phyloP scores from a whole-genome alignment of 768 basidiomycete genomes.

The Fibroporia radiculosa region DNA sequence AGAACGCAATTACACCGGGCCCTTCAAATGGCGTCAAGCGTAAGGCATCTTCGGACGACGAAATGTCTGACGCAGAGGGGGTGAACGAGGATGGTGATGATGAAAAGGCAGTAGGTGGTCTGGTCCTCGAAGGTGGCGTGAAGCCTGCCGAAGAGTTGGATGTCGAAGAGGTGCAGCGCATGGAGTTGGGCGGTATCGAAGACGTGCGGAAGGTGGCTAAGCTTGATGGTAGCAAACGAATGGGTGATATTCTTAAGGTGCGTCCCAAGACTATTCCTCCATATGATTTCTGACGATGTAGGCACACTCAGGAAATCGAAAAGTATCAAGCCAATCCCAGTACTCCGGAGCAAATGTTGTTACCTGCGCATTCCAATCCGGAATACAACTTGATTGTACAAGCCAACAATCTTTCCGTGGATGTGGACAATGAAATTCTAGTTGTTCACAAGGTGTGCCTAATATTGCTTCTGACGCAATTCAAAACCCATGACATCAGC shows the following conservation, averaged over 20 bases:
- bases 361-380: slow-evolving; percentile 82
- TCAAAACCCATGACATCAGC: slow-evolving; percentile 12
- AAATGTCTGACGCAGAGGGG: slow-evolving; percentile 46
- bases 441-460: slow-evolving; percentile 83
- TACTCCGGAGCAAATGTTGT: slow-evolving; percentile 66
- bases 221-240: slow-evolving; percentile 78
- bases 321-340: slow-evolving; percentile 79
- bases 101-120: slow-evolving; percentile 35
- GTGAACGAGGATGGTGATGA: slow-evolving; percentile 35
- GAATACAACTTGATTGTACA: slow-evolving; percentile 96
- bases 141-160: slow-evolving; percentile 95
- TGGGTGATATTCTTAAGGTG: slow-evolving; percentile 83
- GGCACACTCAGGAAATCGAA: slow-evolving; percentile 71
- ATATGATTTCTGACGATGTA: not conserved
- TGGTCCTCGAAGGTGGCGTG: slow-evolving; percentile 81
- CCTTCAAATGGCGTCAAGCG: slow-evolving; percentile 44
- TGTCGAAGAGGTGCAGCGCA: slow-evolving; percentile 86
- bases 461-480: not conserved
- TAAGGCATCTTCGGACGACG: slow-evolving; percentile 51
- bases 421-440: slow-evolving; percentile 96
- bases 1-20: slow-evolving; percentile 20
- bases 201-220: slow-evolving; percentile 88
- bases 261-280: not conserved
- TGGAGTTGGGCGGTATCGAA: slow-evolving; percentile 81
- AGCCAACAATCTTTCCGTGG: slow-evolving; percentile 96